Conservation (phyloP, 2,329 filamentous ascomycete genomes). For the Botrytis galanthina region DNA sequence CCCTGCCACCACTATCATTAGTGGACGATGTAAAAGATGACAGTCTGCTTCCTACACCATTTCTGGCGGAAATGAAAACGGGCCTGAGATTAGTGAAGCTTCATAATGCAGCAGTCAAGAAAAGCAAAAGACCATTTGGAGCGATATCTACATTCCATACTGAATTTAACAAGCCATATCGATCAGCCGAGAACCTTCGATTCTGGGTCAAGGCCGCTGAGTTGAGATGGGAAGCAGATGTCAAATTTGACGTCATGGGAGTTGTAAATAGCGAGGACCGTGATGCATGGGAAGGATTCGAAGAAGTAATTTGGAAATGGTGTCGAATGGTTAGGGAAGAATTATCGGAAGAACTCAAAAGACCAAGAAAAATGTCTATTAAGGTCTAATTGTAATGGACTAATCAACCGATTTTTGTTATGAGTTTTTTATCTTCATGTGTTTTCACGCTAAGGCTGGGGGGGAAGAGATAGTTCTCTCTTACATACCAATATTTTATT, state of each 20-base stretch:
- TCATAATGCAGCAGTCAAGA: constrained; percentile 84
- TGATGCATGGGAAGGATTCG: constrained; percentile 76
- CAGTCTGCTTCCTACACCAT: constrained; percentile 62
- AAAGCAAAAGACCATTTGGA: constrained; percentile 83
- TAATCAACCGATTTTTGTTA: constrained; percentile 8
- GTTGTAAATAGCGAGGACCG: constrained; percentile 72
- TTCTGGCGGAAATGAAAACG: constrained; percentile 71
- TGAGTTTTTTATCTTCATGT: not conserved
- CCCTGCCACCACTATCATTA: constrained; percentile 67
- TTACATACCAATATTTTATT: constrained; percentile 1
- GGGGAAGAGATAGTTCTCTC: not conserved
- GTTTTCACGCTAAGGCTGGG: not conserved
- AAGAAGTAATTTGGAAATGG: constrained; percentile 81
- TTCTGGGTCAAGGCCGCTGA: constrained; percentile 98
- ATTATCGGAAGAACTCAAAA: constrained; percentile 65
- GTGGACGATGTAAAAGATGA: constrained; percentile 45
- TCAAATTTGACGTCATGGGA: constrained; percentile 81
- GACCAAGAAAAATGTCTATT: constrained; percentile 22
- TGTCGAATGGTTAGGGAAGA: constrained; percentile 79
- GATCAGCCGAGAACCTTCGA: constrained; percentile 86
- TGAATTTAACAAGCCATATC: constrained; percentile 94
- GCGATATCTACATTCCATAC: constrained; percentile 85
- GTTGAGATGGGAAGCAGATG: constrained; percentile 82
- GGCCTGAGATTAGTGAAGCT: constrained; percentile 79
- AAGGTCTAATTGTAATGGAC: constrained; percentile 16